A percentile compares a stretch with the other conserved stretches of the same genome.
These are phyloP conservation scores for Fusarium nematophilum DNA, from an alignment of 2,329 filamentous ascomycete genomes.

Conservation along the genomic window DNA sequence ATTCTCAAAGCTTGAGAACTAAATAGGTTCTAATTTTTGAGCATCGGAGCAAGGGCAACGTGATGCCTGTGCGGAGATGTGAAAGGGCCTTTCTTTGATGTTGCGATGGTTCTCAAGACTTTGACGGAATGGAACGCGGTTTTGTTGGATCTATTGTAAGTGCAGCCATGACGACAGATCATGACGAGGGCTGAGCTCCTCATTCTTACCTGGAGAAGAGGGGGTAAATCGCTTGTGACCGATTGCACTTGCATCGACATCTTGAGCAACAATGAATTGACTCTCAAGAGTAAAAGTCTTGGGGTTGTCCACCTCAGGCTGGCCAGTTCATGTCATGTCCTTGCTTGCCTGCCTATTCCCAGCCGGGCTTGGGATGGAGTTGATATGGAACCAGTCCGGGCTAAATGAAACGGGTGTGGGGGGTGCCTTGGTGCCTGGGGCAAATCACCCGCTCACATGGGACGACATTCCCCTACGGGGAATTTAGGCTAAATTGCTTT, in stretches of 20 bases:
- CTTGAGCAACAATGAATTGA: slow-evolving; percentile 17
- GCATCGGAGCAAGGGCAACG: slow-evolving; percentile 2
- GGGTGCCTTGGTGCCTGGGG: slow-evolving; percentile 20
- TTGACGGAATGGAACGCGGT: slow-evolving; percentile 1
- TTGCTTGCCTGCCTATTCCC: no score
- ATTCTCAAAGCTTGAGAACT: not conserved
- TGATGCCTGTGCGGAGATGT: slow-evolving; percentile 2
- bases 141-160: slow-evolving; percentile 27
- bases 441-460: slow-evolving; percentile 41
- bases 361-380: slow-evolving; percentile 7
- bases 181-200: not conserved
- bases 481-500: slow-evolving; percentile 42
- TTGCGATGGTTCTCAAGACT: slow-evolving; percentile 8
- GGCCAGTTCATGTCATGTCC: not conserved
- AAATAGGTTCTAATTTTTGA: slow-evolving; percentile 22
- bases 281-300: not conserved
- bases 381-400: slow-evolving; percentile 1
- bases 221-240: not conserved
- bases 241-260: not conserved
- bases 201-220: not conserved
- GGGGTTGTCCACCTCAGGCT: slow-evolving; percentile 21
- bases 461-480: no score
- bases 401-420: not conserved
- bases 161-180: slow-evolving; percentile 15
- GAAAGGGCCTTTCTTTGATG: slow-evolving; percentile 29